A percentile compares a stretch with the other conserved stretches of the same genome.
Conservation (phyloP, 1,139 yeast genomes). For the Pichia inconspicua region DNA sequence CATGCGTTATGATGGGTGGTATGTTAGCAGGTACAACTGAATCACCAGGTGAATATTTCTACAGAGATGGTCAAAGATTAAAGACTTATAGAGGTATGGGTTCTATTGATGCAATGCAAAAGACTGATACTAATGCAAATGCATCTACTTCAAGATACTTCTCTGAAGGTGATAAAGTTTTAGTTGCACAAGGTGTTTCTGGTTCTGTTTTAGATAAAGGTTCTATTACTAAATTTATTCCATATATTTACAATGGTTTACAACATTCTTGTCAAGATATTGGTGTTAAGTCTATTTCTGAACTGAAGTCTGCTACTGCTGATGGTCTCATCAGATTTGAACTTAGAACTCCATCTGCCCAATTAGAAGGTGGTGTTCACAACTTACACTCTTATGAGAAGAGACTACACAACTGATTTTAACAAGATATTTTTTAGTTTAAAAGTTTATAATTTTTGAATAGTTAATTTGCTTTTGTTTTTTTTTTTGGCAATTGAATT, state of each 20-base stretch:
- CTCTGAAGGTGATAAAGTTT: conserved; percentile 88
- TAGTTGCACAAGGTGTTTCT: conserved; percentile 98
- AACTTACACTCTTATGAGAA: conserved; percentile 95
- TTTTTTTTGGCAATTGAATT: neutral
- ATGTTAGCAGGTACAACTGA: conserved; percentile 97
- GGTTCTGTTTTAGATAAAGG: conserved; percentile 98
- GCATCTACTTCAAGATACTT: conserved; percentile 98
- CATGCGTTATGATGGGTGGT: conserved; percentile 99
- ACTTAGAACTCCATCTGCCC: conserved; percentile 97
- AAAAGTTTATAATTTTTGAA: neutral
- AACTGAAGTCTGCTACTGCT: conserved; percentile 58
- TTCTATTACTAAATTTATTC: conserved; percentile 85
- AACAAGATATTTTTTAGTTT: neutral
- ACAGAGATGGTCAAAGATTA: conserved; percentile 96
- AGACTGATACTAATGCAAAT: conserved; percentile 78
- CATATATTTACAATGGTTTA: conserved; percentile 89
- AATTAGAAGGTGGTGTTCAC: conserved; percentile 97
- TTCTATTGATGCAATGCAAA: conserved; percentile 97
- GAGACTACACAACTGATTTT: conserved; percentile 73
- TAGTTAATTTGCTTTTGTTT: neutral
- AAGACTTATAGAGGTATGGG: conserved; percentile 99
- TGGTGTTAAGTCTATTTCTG: conserved; percentile 66
- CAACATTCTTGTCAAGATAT: conserved; percentile 99
- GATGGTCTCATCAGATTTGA: conserved; percentile 81
- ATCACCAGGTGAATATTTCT: conserved; percentile 97